Conservation (phyloP, 2,329 filamentous ascomycete genomes). For the Aureobasidium sp. region DNA sequence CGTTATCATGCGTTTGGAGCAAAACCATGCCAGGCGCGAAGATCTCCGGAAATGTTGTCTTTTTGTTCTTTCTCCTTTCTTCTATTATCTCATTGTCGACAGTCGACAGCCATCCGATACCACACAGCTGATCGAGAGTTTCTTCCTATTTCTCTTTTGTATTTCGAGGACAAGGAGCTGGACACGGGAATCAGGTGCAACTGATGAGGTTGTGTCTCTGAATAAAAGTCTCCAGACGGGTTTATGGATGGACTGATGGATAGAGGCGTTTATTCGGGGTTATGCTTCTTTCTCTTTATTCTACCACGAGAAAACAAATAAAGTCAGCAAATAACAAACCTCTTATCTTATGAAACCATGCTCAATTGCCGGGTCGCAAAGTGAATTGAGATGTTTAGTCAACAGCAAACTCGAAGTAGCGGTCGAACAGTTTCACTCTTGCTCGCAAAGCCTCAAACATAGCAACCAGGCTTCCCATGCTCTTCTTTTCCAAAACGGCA, state of each 20-base stretch:
- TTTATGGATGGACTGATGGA: neutral
- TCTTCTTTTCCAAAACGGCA: neutral
- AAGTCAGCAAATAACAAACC: neutral
- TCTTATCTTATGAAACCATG: neutral
- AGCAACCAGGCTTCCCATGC: neutral
- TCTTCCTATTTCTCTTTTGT: neutral
- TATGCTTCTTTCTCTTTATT: neutral
- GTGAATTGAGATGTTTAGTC: neutral
- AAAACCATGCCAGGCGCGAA: neutral
- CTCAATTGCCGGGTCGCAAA: neutral
- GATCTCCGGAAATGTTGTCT: neutral
- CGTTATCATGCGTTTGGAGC: neutral
- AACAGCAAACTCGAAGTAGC: neutral
- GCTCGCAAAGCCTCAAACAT: neutral
- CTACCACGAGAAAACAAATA: neutral
- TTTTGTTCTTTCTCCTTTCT: neutral
- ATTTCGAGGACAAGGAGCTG: neutral
- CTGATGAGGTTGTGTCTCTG: neutral
- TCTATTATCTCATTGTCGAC: neutral
- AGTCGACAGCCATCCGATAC: slow-evolving; percentile 7
- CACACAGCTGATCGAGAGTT: slow-evolving; percentile 4
- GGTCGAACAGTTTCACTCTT: neutral
- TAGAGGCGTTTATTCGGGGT: slow-evolving; percentile 1
- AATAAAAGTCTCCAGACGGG: neutral
- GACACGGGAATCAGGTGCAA: neutral